These are phyloP conservation scores for Phyllosticta citribraziliensis DNA, from an alignment of 2,329 filamentous ascomycete species.

Conservation along the genomic window DNA sequence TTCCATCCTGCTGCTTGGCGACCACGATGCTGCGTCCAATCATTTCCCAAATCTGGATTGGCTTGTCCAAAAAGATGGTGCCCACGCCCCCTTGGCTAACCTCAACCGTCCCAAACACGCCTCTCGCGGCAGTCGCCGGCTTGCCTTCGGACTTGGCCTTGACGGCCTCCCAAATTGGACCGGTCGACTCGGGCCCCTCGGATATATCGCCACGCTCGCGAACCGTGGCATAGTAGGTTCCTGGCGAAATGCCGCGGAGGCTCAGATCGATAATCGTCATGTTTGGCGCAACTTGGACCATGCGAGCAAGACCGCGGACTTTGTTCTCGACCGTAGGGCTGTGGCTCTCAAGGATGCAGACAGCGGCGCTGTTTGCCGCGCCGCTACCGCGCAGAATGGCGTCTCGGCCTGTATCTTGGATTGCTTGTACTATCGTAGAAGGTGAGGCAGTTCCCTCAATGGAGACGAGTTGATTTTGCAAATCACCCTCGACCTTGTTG, in stretches of 20 bases:
- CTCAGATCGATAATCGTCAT: conserved; percentile 82
- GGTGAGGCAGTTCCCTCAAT: conserved; percentile 86
- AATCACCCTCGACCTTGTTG: conserved; percentile 68
- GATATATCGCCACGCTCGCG: conserved; percentile 82
- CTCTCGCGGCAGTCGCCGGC: conserved; percentile 33
- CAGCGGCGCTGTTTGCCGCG: conserved; percentile 74
- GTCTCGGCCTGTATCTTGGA: conserved; percentile 83
- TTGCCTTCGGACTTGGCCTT: conserved; percentile 30
- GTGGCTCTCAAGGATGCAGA: conserved; percentile 91
- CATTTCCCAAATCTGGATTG: conserved; percentile 87
- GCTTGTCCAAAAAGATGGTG: conserved; percentile 68
- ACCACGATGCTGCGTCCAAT: conserved; percentile 90
- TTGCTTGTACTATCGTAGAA: conserved; percentile 78
- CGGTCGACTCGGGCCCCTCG: conserved; percentile 70
- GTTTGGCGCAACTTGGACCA: conserved; percentile 78
- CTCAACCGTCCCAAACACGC: conserved; percentile 63
- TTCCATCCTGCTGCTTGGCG: conserved; percentile 54
- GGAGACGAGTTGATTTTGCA: conserved; percentile 73
- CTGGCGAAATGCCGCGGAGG: conserved; percentile 69
- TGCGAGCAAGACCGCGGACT: conserved; percentile 78
- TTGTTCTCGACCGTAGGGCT: conserved; percentile 50
- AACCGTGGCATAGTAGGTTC: conserved; percentile 74
- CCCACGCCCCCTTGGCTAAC: conserved; percentile 69
- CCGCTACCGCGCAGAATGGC: conserved; percentile 89
- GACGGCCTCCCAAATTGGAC: conserved; percentile 64